phyloP scores from a whole-genome alignment of 2,329 filamentous ascomycete species.

The Trichoderma sp. region DNA sequence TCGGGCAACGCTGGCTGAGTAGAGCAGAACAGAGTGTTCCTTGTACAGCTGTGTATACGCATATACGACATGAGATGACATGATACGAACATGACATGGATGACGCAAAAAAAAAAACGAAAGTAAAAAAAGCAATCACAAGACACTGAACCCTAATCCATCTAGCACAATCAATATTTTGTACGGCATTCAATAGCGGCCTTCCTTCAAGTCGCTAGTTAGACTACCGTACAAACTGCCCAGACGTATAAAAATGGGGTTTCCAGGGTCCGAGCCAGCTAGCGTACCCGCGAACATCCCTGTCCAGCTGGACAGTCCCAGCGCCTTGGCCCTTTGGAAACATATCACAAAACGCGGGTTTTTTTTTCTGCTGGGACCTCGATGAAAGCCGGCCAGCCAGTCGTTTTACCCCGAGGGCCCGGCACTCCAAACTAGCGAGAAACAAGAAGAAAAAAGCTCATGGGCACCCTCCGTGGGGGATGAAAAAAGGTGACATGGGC shows the following conservation, averaged over 20 bases:
- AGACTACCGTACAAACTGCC: neutral
- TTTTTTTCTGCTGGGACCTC: neutral
- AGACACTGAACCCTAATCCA: neutral
- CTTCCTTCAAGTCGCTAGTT: neutral
- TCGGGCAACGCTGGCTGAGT: neutral
- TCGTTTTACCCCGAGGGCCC: constrained; percentile 2
- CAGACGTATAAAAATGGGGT: neutral
- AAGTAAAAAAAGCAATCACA: neutral
- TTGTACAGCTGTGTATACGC: neutral
- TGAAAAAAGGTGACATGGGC: neutral
- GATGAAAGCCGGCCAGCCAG: neutral
- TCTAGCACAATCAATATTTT: neutral
- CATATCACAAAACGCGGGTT: neutral
- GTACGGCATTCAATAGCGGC: neutral
- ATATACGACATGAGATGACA: neutral
- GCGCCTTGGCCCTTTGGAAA: neutral
- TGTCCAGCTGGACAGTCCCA: constrained; percentile 24
- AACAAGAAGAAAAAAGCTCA: neutral
- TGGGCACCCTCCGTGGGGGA: neutral
- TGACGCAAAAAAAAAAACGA: neutral
- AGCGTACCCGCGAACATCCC: constrained; percentile 22
- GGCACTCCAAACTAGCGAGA: neutral
- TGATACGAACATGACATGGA: neutral
- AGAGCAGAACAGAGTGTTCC: no score
- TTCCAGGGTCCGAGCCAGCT: neutral